These are phyloP conservation scores for Galerina marginata DNA, from an alignment of 768 basidiomycete species.

Conservation along the genomic window DNA sequence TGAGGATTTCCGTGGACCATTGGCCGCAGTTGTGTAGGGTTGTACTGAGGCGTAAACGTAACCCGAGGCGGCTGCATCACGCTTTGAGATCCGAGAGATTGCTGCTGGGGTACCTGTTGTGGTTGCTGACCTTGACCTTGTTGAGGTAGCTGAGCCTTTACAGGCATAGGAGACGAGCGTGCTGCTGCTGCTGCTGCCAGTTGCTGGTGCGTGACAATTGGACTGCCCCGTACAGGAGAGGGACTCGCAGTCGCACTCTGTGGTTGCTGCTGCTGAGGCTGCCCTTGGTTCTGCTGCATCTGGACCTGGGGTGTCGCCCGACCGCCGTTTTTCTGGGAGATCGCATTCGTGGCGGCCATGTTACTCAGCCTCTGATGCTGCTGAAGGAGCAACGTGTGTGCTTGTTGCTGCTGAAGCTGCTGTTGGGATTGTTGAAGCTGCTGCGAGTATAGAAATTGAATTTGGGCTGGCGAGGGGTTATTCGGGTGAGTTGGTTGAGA, in stretches of 20 bases:
- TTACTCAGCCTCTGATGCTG: constrained; percentile 19
- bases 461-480: constrained; percentile 10
- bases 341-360: neutral
- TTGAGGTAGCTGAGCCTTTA: constrained; percentile 31
- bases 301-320: constrained; percentile 23
- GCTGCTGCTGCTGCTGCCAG: constrained; percentile 24
- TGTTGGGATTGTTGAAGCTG: constrained; percentile 23
- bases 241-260: constrained; percentile 21
- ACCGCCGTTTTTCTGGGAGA: constrained; percentile 23
- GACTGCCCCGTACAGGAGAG: constrained; percentile 40
- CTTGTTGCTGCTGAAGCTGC: constrained; percentile 22
- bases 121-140: constrained; percentile 19
- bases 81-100: constrained; percentile 24
- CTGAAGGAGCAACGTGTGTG: constrained; percentile 16
- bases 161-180: constrained; percentile 27
- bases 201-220: constrained; percentile 38
- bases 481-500: constrained; percentile 7
- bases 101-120: constrained; percentile 24
- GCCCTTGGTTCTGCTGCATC: constrained; percentile 32
- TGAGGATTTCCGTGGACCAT: constrained; percentile 24
- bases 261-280: constrained; percentile 23
- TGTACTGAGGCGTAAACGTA: constrained; percentile 36
- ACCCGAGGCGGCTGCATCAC: constrained; percentile 23
- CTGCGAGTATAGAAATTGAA: constrained; percentile 13
- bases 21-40: constrained; percentile 39